Conservation (phyloP, 164 flowering plant genomes). For the Aristolochia californica region DNA sequence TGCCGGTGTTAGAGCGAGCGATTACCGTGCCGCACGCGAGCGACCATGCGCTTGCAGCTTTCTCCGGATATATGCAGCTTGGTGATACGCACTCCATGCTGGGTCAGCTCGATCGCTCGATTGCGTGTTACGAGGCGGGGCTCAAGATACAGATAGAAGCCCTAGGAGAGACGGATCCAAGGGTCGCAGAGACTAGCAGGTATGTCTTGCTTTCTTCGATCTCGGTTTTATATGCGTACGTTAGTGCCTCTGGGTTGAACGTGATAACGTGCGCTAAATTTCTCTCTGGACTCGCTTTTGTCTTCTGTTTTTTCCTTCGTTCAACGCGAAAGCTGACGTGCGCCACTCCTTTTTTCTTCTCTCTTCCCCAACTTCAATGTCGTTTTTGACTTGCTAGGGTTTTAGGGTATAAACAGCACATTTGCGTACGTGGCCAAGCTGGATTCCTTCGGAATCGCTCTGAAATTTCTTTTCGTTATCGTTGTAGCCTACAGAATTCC, state of each 20-base stretch:
- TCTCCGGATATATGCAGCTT: constrained; percentile 93
- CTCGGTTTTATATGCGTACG: background rate
- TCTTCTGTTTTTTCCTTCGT: too few species aligned
- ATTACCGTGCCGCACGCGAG: constrained; percentile 60
- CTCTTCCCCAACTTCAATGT: background rate
- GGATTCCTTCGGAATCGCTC: too few species aligned
- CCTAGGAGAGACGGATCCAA: constrained; percentile 81
- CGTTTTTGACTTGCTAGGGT: background rate
- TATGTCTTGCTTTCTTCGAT: constrained; percentile 8
- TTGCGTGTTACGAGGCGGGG: constrained; percentile 64
- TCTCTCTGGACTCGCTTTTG: too few species aligned
- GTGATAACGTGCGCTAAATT: background rate
- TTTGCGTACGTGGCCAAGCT: too few species aligned
- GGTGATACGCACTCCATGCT: constrained; percentile 96
- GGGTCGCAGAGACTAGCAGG: constrained; percentile 99
- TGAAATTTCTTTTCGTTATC: too few species aligned
- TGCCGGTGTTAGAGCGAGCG: constrained; percentile 81
- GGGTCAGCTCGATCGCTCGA: constrained; percentile 72
- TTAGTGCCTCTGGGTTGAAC: background rate
- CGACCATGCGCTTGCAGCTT: constrained; percentile 88
- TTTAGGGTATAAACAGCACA: too few species aligned
- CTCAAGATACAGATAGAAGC: constrained; percentile 77
- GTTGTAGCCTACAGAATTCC: too few species aligned
- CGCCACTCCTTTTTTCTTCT: background rate
- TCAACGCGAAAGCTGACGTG: too few species aligned